These are phyloP conservation scores for Trichodelitschia bisporula DNA, from an alignment of 495 filamentous ascomycete genomes.

Conservation along the genomic window DNA sequence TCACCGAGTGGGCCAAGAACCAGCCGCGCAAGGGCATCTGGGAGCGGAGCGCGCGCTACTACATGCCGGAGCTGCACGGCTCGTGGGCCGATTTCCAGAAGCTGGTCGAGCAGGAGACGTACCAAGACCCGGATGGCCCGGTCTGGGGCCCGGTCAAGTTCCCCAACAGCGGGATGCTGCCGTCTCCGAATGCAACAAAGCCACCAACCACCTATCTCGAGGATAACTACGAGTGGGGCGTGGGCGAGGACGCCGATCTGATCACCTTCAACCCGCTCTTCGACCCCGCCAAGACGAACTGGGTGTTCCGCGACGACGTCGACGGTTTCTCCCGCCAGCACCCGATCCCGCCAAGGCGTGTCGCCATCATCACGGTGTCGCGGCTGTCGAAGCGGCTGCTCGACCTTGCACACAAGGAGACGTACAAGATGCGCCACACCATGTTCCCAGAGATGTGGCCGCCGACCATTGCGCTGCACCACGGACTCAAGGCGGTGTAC, in stretches of 20 bases:
- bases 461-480: conserved; percentile 15
- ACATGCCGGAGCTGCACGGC: conserved; percentile 21
- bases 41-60: conserved; percentile 23
- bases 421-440: conserved; percentile 13
- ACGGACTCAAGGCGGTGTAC: conserved; percentile 20
- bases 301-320: conserved; percentile 20
- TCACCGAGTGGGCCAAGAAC: conserved; percentile 23
- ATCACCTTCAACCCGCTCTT: conserved; percentile 26
- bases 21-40: conserved; percentile 28
- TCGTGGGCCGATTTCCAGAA: conserved; percentile 20
- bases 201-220: conserved; percentile 20
- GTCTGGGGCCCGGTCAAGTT: conserved; percentile 19
- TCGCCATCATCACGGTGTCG: conserved; percentile 19
- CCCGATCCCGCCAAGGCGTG: conserved; percentile 16
- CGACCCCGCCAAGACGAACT: conserved; percentile 17
- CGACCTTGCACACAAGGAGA: conserved; percentile 17
- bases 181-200: conserved; percentile 12
- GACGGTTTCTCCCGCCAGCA: conserved; percentile 16
- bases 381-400: conserved; percentile 16
- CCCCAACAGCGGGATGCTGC: conserved; percentile 13
- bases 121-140: conserved; percentile 15
- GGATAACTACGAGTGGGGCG: conserved; percentile 30
- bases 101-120: conserved; percentile 18
- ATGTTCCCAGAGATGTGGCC: conserved; percentile 22
- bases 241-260: conserved; percentile 32